Base-by-base conservation (phyloP, 495 filamentous ascomycete genomes). In the Usnea hakonensis region DNA sequence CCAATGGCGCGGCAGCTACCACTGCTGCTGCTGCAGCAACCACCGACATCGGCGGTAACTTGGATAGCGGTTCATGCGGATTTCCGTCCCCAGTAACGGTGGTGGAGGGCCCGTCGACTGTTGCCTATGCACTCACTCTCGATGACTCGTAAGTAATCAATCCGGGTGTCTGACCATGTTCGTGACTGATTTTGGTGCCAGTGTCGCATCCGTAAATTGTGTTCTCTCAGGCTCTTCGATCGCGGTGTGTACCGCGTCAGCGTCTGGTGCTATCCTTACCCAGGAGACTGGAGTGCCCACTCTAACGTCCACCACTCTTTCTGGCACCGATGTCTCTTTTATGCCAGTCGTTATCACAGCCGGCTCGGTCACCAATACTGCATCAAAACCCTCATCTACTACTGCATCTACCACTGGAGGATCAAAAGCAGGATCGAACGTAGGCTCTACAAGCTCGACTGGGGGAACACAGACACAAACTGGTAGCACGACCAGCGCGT, bases 41-140 rank as follows among this genome's bases (percentile, higher is more conserved):
- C 16, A 23, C n/a, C 21, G 30, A 26, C 7, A 0, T 10, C 8
- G 32, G 30, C 53, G 50, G 23, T 14, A 21, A 19, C 6, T 11
- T 33, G 41, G 52, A 14, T 13, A 17, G 36, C 23, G 23, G 11
- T 28, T 5, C 11, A 21, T 62, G 60, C 41, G 52, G 38, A 13
- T 50, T 57, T 40, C 30, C 21, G 6, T 19, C 9, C 48, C 53
- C 60, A 7, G 10, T 57, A 33, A 62, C 60, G 8, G 5, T 62
- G 11, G 54, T 50, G 8, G 52, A 62, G 35, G 54, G 60, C 17
- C 53, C 60, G 14, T 62, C 60, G 16, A 62, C 53, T 17, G 40
- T 62, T 8, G 32, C 19, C 8, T 57, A 41, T 28, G 23, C 5
- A 10, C 16, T 37, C 32, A 4, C 3, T 37, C 0, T 30, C 38